Base-by-base conservation (phyloP, 257 asterid species). In the Lycium ferocissimum region DNA sequence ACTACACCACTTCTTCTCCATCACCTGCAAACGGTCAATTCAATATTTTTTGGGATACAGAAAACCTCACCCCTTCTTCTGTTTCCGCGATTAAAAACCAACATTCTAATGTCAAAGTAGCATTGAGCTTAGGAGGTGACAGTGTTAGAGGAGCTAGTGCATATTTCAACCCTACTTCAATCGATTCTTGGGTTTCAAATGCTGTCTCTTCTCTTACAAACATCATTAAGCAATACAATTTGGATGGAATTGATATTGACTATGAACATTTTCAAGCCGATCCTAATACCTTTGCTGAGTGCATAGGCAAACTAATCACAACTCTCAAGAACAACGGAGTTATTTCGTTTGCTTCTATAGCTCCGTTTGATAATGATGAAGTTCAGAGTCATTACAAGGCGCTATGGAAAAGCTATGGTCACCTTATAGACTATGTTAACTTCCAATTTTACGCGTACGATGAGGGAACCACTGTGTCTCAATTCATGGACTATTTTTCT, bases 361-460 rank as follows among this genome's bases (percentile, higher is more conserved):
- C 99, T 4, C 98, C 98, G 0, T 95, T 18, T 12, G 97, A 91
- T n/a, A 92, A 92, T 2, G 92, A 88, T 13, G 72, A 84, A 37
- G 94, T 95, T 20, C 97, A 95, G 80, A 92, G 89, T 69, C 95
- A 92, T 83, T 95, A 94, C 86, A 82, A 80, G 88, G 92, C 94
- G 0, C 84, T 95, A 37, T 95, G 99, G 99, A 91, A 73, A 12
- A 84, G 83, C 12, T 87, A 94, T 18, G 92, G 93, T 0, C 47
- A 86, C 35, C 7, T 84, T 15, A 92, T 95, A 7, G 97, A 94
- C 84, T 95, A 88, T 4, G 99, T 94, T 82, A 95, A 94, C 62
- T 95, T 95, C 83, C 98, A 95, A 26, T 95, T 95, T 84, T 94
- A 95, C 57, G 98, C 95, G 1, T 94, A 94, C 51, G 96, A 91